Base-by-base conservation (phyloP, 352 stramenopile genomes). In the Globisporangium alternatum region DNA sequence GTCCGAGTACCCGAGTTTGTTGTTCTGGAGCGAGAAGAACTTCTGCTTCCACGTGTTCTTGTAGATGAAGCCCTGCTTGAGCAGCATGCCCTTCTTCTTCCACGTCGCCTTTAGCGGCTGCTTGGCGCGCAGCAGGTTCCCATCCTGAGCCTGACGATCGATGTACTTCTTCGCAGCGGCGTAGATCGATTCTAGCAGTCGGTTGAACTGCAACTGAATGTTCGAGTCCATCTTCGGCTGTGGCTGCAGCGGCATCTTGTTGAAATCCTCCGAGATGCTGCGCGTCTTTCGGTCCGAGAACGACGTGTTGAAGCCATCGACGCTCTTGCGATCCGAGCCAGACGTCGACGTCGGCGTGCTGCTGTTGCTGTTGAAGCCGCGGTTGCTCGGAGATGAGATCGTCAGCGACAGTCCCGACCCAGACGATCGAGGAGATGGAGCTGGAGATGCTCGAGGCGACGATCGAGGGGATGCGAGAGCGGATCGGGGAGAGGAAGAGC, bases 41-140 rank as follows among this genome's bases (percentile, higher is more conserved):
- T 92, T 95, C 51, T 79, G 77, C 69, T 93, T 92, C 88, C 88
- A 96, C 58, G 88, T 91, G 71, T 92, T 94, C 69, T 95, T 95
- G 79, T 96, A 95, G 58, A 96, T 90, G 65, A 94, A 94, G 9
- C 86, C 86, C 62, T 96, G 88, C 67, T 96, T 96, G 7, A 96
- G 69, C 25, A 96, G 69, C 67, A 86, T 69, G 0, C 88, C 88
- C 63, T 95, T 95, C 72, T 96, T 96, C 75, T 96, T 96, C 88
- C 88, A 96, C 47, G 86, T 95, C 22, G 88, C 88, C 53, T 90
- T 81, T 25, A 80, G 72, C 15, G 78, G 79, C 60, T 89, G 76
- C 47, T 85, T 91, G 9, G 49, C 65, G 28, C 82, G 77, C 22
- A 92, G 49, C 52, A 89, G 59, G 53, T 80, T 89, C 1, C 80